These are phyloP conservation scores for Quillaja saponaria DNA, from an alignment of 306 rosid genomes.

Conservation along the genomic window DNA sequence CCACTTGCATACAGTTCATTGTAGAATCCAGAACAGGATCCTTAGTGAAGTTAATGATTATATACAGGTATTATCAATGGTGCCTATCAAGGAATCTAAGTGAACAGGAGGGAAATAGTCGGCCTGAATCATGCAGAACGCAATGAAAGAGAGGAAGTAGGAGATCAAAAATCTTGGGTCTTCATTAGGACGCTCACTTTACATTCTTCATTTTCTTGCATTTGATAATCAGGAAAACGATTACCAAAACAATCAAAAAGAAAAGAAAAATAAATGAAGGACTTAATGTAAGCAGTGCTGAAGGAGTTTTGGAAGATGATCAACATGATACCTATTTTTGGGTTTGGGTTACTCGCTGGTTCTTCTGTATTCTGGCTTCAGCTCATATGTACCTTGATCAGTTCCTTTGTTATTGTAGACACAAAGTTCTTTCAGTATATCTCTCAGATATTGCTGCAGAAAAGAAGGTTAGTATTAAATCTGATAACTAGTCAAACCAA, in stretches of 20 bases:
- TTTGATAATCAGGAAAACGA: too few relatives aligned
- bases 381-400: slow-evolving; percentile 86
- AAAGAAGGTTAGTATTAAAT: slow-evolving; percentile 18
- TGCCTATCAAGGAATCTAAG: too few relatives aligned
- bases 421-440: slow-evolving; percentile 80
- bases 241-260: background rate
- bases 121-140: background rate
- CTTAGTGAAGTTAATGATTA: too few relatives aligned
- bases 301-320: slow-evolving; percentile 11
- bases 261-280: background rate
- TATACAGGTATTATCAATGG: too few relatives aligned
- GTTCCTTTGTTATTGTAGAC: slow-evolving; percentile 88
- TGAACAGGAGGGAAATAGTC: background rate
- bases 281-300: too few relatives aligned
- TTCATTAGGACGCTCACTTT: background rate
- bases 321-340: slow-evolving; percentile 26
- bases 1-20: too few relatives aligned
- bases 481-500: slow-evolving; percentile 10
- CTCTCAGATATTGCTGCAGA: slow-evolving; percentile 92
- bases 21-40: too few relatives aligned
- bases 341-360: slow-evolving; percentile 43
- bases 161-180: background rate
- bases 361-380: slow-evolving; percentile 89
- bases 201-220: background rate
- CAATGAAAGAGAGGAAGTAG: background rate